phyloP scores from a whole-genome alignment of 768 basidiomycete species.

The Suillus discolor region DNA sequence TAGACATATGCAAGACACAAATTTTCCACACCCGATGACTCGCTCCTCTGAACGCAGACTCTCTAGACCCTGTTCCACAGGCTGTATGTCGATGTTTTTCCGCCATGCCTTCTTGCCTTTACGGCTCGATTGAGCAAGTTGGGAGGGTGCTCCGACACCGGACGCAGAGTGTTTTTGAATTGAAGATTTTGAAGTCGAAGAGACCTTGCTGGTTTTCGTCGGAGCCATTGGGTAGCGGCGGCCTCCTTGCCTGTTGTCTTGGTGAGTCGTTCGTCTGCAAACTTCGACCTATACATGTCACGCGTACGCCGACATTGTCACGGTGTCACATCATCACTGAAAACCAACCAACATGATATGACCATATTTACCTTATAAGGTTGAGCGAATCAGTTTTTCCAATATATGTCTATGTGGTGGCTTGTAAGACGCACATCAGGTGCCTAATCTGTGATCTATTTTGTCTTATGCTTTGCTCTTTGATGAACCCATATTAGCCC shows the following conservation, averaged over 20 bases:
- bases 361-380: no score
- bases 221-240: constrained; percentile 1
- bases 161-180: constrained; percentile 17
- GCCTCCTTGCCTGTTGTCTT: neutral
- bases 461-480: no score
- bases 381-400: no score
- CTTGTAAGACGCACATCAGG: no score
- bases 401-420: no score
- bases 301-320: neutral
- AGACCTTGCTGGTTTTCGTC: constrained; percentile 3
- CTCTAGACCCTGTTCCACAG: constrained; percentile 78
- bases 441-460: no score
- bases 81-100: constrained; percentile 87
- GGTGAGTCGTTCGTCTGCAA: neutral
- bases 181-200: constrained; percentile 7
- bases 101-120: constrained; percentile 95
- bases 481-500: no score
- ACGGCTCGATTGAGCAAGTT: constrained; percentile 63
- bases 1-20: neutral
- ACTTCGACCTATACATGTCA: neutral
- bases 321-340: neutral
- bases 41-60: constrained; percentile 80
- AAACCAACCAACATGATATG: no score
- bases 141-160: constrained; percentile 29
- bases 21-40: constrained; percentile 63